Conservation (phyloP, 176 grass and related monocot genomes). For the Triticum dicoccoides region DNA sequence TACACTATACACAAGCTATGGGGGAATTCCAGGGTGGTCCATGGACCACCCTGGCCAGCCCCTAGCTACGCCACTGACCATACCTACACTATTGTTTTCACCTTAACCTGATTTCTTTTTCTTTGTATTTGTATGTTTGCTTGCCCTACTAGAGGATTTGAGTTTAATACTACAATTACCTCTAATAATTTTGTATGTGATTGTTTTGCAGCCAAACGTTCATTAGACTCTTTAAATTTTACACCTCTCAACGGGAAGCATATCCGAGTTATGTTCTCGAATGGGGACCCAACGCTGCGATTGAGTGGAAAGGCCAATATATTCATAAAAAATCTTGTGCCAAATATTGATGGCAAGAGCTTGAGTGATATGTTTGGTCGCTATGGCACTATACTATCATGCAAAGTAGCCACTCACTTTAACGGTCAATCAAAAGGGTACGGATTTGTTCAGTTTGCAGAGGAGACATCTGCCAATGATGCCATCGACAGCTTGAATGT, state of each 20-base stretch:
- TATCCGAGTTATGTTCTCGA: conserved; percentile 50
- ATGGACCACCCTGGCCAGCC: no score
- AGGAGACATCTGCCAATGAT: conserved; percentile 28
- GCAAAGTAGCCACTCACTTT: conserved; percentile 44
- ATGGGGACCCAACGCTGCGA: conserved; percentile 34
- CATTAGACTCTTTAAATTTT: conserved; percentile 48
- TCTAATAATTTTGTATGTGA: not conserved
- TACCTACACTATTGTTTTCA: not conserved
- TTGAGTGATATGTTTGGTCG: conserved; percentile 26
- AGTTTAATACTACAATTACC: not conserved
- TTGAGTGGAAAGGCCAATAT: conserved; percentile 43
- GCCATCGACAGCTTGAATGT: conserved; percentile 44
- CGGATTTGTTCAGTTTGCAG: conserved; percentile 50
- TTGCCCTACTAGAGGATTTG: not conserved
- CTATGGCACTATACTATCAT: conserved; percentile 46
- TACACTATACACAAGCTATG: no score
- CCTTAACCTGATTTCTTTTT: not conserved
- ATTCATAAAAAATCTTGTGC: conserved; percentile 52
- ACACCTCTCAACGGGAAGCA: conserved; percentile 20
- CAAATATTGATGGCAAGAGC: conserved; percentile 38
- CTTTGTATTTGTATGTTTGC: not conserved
- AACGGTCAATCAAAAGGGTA: conserved; percentile 40
- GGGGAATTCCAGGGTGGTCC: no score
- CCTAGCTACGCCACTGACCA: not conserved
- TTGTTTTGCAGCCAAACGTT: conserved; percentile 31